phyloP scores from a whole-genome alignment of 768 basidiomycete genomes.

The Boletellus ananas region DNA sequence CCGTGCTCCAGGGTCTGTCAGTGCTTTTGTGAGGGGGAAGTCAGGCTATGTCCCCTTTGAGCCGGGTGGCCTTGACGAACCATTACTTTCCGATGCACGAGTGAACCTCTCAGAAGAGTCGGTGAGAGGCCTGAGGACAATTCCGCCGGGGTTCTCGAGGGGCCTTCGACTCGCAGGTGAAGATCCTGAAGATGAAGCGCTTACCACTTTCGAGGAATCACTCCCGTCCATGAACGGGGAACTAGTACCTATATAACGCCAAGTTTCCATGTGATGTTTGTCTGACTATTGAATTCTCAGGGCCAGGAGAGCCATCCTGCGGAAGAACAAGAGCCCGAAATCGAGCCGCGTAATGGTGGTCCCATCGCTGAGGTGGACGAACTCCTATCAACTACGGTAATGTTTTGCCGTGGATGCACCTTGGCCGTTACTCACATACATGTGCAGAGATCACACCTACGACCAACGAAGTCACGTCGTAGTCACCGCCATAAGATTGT shows the following conservation, averaged over 20 bases:
- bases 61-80: conserved; percentile 87
- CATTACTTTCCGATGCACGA: conserved; percentile 32
- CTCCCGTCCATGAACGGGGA: conserved; percentile 7
- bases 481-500: conserved; percentile 46
- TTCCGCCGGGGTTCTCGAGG: conserved; percentile 81
- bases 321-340: conserved; percentile 23
- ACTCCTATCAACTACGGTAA: conserved; percentile 62
- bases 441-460: conserved; percentile 53
- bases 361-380: conserved; percentile 63
- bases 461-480: conserved; percentile 45
- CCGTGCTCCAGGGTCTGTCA: conserved; percentile 74
- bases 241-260: conserved; percentile 11
- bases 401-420: not conserved
- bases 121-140: conserved; percentile 47
- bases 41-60: conserved; percentile 90
- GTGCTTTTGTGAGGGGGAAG: conserved; percentile 90
- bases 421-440: conserved; percentile 6
- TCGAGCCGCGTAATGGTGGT: conserved; percentile 12
- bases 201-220: conserved; percentile 31
- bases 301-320: conserved; percentile 15
- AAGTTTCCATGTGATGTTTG: conserved; percentile 5
- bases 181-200: conserved; percentile 42
- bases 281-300: conserved; percentile 26
- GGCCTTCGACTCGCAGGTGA: conserved; percentile 72
- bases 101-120: conserved; percentile 37